These are phyloP conservation scores for Beauveria brongniartii DNA, from an alignment of 2,329 filamentous ascomycete species.

Conservation along the genomic window DNA sequence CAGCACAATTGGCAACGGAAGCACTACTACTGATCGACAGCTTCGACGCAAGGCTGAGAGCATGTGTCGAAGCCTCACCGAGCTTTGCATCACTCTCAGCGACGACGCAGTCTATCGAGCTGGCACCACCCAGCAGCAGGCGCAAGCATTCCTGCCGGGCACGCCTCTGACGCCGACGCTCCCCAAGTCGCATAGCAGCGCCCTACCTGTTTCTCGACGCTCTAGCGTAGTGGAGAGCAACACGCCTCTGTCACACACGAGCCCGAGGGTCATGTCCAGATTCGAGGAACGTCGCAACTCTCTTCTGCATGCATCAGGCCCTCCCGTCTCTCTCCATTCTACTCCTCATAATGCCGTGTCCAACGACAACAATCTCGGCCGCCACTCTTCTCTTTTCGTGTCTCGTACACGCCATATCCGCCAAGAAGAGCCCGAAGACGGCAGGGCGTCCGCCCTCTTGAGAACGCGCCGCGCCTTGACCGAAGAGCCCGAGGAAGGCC, in stretches of 20 bases:
- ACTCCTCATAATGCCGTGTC: conserved; percentile 29
- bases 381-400: conserved; percentile 47
- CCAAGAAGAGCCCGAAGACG: conserved; percentile 40
- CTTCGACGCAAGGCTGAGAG: conserved; percentile 85
- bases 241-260: conserved; percentile 30
- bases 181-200: conserved; percentile 31
- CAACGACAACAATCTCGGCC: conserved; percentile 27
- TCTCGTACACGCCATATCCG: conserved; percentile 34
- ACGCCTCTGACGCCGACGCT: conserved; percentile 37
- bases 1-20: conserved; percentile 48
- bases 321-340: conserved; percentile 37
- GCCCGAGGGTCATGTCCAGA: conserved; percentile 41
- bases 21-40: conserved; percentile 66
- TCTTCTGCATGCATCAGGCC: conserved; percentile 35
- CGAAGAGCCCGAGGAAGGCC: conserved; percentile 40
- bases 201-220: conserved; percentile 30
- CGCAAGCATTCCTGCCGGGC: conserved; percentile 7
- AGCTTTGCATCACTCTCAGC: conserved; percentile 78
- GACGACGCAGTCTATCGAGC: conserved; percentile 41
- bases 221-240: conserved; percentile 35
- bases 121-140: neutral
- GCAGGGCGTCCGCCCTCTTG: conserved; percentile 23
- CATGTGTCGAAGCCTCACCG: conserved; percentile 85
- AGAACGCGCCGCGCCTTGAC: conserved; percentile 37
- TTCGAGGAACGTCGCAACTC: conserved; percentile 46